These are phyloP conservation scores for Stentor coeruleus DNA, from an alignment of 73 alveolate species.

Conservation along the genomic window DNA sequence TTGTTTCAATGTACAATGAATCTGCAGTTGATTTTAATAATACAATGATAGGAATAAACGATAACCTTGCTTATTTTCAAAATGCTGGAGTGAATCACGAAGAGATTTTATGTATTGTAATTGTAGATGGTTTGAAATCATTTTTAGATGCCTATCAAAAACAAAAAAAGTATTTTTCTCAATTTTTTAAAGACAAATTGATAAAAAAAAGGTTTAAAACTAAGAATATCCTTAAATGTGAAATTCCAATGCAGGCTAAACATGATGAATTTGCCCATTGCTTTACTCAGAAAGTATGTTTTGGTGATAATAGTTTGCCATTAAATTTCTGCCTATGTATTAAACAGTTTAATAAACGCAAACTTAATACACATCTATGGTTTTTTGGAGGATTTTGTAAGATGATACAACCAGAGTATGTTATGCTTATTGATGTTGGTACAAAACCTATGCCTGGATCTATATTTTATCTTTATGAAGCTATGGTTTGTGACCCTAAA, in stretches of 20 bases:
- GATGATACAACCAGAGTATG: slow-evolving; percentile 1
- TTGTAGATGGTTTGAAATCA: slow-evolving; percentile 1
- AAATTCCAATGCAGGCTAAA: neutral
- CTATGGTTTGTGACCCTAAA: neutral
- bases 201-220: neutral
- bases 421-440: slow-evolving; percentile 14
- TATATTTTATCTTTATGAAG: slow-evolving; percentile 7
- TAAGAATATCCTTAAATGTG: neutral
- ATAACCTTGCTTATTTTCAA: neutral
- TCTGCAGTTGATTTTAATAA: neutral
- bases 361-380: slow-evolving; percentile 27
- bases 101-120: neutral
- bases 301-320: neutral
- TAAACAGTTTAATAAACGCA: slow-evolving; percentile 1
- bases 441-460: slow-evolving; percentile 1
- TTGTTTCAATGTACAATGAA: too few relatives aligned
- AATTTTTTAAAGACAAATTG: neutral
- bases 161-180: slow-evolving; percentile 13
- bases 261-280: slow-evolving; percentile 19
- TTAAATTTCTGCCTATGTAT: neutral
- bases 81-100: neutral
- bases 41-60: neutral
- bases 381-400: slow-evolving; percentile 28
- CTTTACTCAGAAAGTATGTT: neutral
- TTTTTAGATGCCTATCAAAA: slow-evolving; percentile 2